Base-by-base conservation (phyloP, 139 green algal species). In the Auxenochlorella pyrenoidosa region DNA sequence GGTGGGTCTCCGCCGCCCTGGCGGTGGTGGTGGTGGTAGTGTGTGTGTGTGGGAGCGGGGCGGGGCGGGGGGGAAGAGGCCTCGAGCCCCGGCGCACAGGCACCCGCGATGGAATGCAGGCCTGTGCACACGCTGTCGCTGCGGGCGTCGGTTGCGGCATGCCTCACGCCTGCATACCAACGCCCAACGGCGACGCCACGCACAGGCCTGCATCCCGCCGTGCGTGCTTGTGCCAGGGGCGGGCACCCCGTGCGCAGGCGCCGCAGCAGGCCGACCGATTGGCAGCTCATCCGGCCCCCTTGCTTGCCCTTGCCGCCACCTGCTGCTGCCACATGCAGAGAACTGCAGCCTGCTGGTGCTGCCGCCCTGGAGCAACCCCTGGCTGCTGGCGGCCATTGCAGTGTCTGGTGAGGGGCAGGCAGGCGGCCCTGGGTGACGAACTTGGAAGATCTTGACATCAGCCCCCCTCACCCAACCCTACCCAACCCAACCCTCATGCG, bases 341-440 rank as follows among this genome's bases (percentile, higher is more conserved):
- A 94, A 99, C 86, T 88, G 84, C 82, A 93, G 81, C 76, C 84
- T 98, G 26, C 75, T 97, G 81, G 77, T 83, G 32, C 90, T 98
- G 24, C 94, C 96, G 0, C 96, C 96, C 38, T 98, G 95, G 94
- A 93, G 94, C 89, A 99, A 99, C 92, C 91, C 89, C 54, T 98
- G 94, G 93, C 92, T 99, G 79, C 86, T 99, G 65, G 93, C 93
- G 0, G 97, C 97, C 34, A 99, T 99, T 79, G 83, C 86, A 19
- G 88, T 98, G 40, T 98, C 95, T 43, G 80, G 80, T 51, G 63
- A n/a, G 80, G 59, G 12, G 5, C 13, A 2, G 66, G 30, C 15
- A 36, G 30, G 66, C 2, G 30, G 24, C 63, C 59, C 16, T 1
- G 63, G 22, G 22, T 1, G 63, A 8, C 8, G 63, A 22, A 36